Percentiles rank a stretch among this genome's conserved stretches.
These are phyloP conservation scores for Pseudomonodictys pantanalensis DNA, from an alignment of 495 filamentous ascomycete species.

Conservation along the genomic window DNA sequence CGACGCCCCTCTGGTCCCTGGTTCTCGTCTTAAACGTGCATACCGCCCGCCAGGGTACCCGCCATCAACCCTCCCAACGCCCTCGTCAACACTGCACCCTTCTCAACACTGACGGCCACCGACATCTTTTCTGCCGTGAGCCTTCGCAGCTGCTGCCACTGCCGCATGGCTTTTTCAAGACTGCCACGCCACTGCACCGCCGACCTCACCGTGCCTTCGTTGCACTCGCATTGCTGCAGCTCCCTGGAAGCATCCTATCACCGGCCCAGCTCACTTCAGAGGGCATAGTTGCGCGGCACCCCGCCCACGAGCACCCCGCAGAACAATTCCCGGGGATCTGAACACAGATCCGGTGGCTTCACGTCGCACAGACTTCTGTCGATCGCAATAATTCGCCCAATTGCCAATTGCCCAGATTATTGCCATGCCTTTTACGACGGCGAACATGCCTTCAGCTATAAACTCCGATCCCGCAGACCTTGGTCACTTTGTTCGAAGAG, in stretches of 20 bases:
- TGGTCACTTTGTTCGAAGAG: constrained; percentile 7
- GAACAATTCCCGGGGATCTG: background rate
- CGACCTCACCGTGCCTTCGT: constrained; percentile 19
- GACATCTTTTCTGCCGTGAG: background rate
- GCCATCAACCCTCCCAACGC: background rate
- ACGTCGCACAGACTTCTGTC: constrained; percentile 16
- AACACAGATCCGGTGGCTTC: constrained; percentile 11
- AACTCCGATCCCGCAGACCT: constrained; percentile 3
- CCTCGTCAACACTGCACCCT: background rate
- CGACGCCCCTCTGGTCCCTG: background rate
- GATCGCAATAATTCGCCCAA: constrained; percentile 21
- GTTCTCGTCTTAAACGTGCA: background rate
- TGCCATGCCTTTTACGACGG: constrained; percentile 23
- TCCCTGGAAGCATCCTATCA: constrained; percentile 25
- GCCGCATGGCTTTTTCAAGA: constrained; percentile 27
- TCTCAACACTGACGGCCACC: background rate
- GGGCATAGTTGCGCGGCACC: constrained; percentile 27
- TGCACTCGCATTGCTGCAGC: constrained; percentile 16
- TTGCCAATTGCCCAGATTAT: constrained; percentile 7
- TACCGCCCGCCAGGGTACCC: background rate
- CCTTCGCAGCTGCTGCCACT: background rate
- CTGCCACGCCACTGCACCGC: background rate
- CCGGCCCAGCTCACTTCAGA: constrained; percentile 30
- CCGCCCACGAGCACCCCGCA: constrained; percentile 2
- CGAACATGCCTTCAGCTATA: background rate